Base-by-base conservation (phyloP, 2,329 filamentous ascomycete species). In the Pseudogymnoascus sp. region DNA sequence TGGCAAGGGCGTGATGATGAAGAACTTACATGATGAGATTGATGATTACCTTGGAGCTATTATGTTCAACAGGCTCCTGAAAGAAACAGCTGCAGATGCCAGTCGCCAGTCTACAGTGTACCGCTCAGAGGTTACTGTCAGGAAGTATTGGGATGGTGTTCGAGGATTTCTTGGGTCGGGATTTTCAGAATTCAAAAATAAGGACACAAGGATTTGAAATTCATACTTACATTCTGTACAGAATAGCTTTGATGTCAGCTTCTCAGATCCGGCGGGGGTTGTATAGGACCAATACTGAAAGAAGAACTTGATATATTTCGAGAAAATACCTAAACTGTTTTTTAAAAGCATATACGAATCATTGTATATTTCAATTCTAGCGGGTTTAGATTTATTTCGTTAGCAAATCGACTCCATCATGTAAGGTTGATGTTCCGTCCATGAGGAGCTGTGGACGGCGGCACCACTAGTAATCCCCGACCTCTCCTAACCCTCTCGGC, bases 401-500 rank as follows among this genome's bases (percentile, higher is more conserved):
- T 51, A n/a, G 23, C n/a, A 51, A 25, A 4, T 28, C 14, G 23
- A 5, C 14, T 5, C 45, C 14, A 28, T 51, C 14, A 14, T 16
- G 13, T 28, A 23, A n/a, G 3, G 45, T 51, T 51, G 45, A 51
- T n/a, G 6, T 11, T 45, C 5, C 19, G 8, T 45, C 19, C 10
- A 45, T 2, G 11, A 28, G 14, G 11, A 28, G 14, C 45, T 14
- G 8, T 25, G 13, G 19, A 11, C 8, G 5, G 2, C 8, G n/a
- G 23, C 25, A 51, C 45, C 48, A 54, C 48, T 31, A 54, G 34
- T 54, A 54, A 54, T 51, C 48, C 23, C n/a, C 14, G 48, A 54
- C 48, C 48, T 54, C 48, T 31, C 48, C 48, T 54, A 31, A 54
- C 48, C 48, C 48, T 54, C 48, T 6, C 48, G 48, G 48, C 48